Conservation (phyloP, 139 green algal genomes). For the Chlamydomonas applanata region DNA sequence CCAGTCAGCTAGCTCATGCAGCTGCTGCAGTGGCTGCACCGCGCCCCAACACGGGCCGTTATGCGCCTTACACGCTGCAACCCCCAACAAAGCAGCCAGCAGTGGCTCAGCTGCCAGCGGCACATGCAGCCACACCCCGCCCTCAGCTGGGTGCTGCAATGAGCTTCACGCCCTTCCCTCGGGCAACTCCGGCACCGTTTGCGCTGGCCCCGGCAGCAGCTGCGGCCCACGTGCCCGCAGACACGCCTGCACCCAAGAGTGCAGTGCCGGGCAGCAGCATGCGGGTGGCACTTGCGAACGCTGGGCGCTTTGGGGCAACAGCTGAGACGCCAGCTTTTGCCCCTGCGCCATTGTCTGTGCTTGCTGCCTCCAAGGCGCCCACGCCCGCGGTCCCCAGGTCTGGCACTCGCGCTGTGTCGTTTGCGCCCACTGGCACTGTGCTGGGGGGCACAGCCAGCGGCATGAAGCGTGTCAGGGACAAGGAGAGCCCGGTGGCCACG, state of each 20-base stretch:
- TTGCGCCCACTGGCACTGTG: background rate
- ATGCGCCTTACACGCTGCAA: background rate
- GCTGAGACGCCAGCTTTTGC: too few relatives aligned
- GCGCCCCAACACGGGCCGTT: background rate
- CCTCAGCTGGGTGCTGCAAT: too few relatives aligned
- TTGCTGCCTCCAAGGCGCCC: too few relatives aligned
- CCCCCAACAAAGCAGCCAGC: background rate
- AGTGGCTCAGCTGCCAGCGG: background rate
- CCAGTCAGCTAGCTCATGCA: background rate
- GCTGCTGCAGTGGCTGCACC: background rate
- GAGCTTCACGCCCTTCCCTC: too few relatives aligned
- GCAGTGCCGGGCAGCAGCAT: slow-evolving; percentile 2
- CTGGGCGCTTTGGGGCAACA: background rate
- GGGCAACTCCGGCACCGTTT: too few relatives aligned
- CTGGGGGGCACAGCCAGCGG: background rate
- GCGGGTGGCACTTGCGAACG: background rate
- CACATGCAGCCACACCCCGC: too few relatives aligned
- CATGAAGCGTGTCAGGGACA: background rate
- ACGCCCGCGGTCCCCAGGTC: too few relatives aligned
- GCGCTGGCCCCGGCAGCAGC: too few relatives aligned
- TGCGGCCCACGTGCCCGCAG: background rate
- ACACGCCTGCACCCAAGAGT: slow-evolving; percentile 3
- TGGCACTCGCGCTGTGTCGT: background rate
- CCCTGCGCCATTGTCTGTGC: too few relatives aligned
- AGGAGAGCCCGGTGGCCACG: background rate